Conservation (phyloP, 306 rosid species). For the Cucumis melo region DNA sequence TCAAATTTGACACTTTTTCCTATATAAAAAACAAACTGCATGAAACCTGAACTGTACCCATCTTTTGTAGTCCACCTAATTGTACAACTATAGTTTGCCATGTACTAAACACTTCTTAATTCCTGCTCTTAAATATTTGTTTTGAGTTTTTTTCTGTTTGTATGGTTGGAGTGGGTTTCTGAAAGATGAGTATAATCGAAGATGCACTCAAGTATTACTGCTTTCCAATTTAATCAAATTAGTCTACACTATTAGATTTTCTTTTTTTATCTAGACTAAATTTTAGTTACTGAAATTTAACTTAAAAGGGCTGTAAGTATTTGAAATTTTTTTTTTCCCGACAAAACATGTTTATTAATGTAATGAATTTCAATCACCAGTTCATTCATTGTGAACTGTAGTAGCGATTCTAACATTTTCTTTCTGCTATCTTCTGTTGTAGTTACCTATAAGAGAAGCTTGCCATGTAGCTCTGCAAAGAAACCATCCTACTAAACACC, state of each 20-base stretch:
- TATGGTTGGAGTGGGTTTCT: too few species aligned
- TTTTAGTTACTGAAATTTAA: background rate
- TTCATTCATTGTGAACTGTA: background rate
- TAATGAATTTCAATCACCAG: background rate
- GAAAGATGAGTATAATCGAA: too few species aligned
- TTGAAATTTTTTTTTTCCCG: background rate
- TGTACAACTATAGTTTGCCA: too few species aligned
- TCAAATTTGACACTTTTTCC: background rate
- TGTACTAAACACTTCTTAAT: too few species aligned
- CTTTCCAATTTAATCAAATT: background rate
- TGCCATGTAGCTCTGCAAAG: slow-evolving; percentile 89
- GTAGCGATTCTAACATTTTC: background rate
- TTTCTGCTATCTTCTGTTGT: slow-evolving; percentile 3
- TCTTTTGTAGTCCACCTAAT: too few species aligned
- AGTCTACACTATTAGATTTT: background rate
- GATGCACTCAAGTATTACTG: too few species aligned
- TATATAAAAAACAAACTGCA: too few species aligned
- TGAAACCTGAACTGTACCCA: too few species aligned
- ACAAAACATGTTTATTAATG: background rate
- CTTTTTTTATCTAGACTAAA: background rate
- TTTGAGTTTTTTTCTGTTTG: too few species aligned
- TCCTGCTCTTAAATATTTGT: too few species aligned
- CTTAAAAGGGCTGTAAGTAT: background rate
- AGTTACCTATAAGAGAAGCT: slow-evolving; percentile 98
- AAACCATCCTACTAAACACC: slow-evolving; percentile 67